Base-by-base conservation (phyloP, 805 yeast species). In the Komagataella pastoris region DNA sequence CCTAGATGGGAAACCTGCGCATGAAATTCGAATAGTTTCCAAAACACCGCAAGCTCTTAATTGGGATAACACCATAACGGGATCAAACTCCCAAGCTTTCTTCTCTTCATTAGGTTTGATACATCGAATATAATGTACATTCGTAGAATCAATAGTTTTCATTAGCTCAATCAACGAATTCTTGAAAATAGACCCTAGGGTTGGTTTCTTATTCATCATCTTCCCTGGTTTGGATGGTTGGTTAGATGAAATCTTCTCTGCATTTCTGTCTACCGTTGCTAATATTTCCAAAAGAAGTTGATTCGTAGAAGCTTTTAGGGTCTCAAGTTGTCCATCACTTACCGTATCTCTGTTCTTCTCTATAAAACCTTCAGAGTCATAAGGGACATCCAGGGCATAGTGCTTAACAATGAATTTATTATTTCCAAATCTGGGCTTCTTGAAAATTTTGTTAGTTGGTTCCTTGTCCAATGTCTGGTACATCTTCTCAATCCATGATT, bases 321-420 rank as follows among this genome's bases (percentile, higher is more conserved):
- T 89, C 55, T 88, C 97, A 55, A 91, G 70, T 61, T 89, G 95
- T 23, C 96, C 97, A 61, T 91, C 99, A 17, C 96, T 90, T 50
- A 91, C 97, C 6, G 98, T 88, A 67, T 91, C 99, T 72, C 98
- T 81, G 65, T 91, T 91, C 73, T 91, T 91, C 70, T 91, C 99
- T 61, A 91, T 87, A 65, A 91, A 91, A 1, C 98, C 98, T 55
- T 88, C 97, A 46, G 85, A 77, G 61, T 89, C 96, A 65, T 91
- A 91, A 44, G 87, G 72, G 46, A 91, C 99, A 61, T 91, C 97
- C 63, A 88, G 79, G 24, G 99, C 99, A 69, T 91, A 91, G 68
- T 91, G 99, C 53, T 86, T 76, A 51, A 91, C 95, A 52, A 91
- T 81, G 57, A 91, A 91, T 57, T 91, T 87, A 48, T 87, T 79